Percentiles rank a stretch among this genome's conserved stretches.
Evolutionary conservation across 139 green algal genomes (phyloP).

Genomic region (Coccomyxa sp.): DNA sequence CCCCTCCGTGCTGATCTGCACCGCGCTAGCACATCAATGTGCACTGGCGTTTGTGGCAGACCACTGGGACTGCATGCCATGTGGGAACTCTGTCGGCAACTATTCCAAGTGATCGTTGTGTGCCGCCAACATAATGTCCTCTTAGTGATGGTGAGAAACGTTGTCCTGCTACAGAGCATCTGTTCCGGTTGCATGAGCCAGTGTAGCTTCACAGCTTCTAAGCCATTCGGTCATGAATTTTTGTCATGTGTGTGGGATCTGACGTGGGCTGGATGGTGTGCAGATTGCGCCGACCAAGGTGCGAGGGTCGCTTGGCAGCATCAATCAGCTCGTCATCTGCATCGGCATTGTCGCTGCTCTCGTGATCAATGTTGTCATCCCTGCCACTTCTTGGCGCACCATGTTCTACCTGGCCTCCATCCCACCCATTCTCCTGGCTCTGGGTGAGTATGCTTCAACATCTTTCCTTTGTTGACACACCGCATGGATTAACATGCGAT

Average conservation of each 20-base stretch:
- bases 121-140: too few species aligned
- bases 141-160: too few species aligned
- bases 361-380: conserved; percentile 78
- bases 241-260: too few species aligned
- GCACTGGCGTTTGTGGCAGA: background rate
- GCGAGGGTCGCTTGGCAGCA: conserved; percentile 76
- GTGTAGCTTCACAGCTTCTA: too few species aligned
- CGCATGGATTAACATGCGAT: background rate
- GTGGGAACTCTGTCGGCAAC: background rate
- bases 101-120: too few species aligned
- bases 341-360: conserved; percentile 91
- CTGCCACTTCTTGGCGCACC: conserved; percentile 62
- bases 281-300: conserved; percentile 23
- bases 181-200: too few species aligned
- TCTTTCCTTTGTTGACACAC: background rate
- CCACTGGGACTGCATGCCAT: background rate
- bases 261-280: background rate
- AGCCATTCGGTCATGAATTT: too few species aligned
- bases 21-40: background rate
- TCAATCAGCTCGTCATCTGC: conserved; percentile 98
- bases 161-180: too few species aligned
- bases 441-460: conserved; percentile 44
- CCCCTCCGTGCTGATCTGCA: background rate
- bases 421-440: conserved; percentile 64
- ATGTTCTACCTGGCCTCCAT: conserved; percentile 79